Conservation (phyloP, 176 grass and related monocot genomes). For the Miscanthus lutarioriparius region DNA sequence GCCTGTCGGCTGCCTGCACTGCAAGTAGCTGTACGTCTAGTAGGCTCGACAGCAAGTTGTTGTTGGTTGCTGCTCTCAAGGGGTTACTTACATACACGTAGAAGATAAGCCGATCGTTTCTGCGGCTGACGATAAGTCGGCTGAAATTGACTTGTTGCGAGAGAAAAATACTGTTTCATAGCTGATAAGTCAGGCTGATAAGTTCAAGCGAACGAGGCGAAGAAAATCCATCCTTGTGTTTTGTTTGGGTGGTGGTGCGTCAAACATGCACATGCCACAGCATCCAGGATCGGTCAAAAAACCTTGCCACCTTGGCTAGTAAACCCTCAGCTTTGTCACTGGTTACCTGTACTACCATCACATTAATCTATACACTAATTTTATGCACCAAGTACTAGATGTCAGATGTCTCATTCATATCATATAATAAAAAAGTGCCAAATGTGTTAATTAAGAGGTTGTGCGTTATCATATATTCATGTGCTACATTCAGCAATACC, state of each 20-base stretch:
- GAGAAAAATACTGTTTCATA: no score
- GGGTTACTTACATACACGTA: neutral
- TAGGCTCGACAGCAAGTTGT: neutral
- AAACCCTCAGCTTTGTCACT: neutral
- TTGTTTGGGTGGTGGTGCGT: neutral
- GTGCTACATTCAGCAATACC: no score
- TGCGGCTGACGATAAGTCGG: no score
- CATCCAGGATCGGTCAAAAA: neutral
- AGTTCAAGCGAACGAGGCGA: no score
- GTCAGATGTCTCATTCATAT: neutral
- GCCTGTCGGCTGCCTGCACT: neutral
- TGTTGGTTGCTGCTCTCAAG: neutral
- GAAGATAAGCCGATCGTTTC: no score
- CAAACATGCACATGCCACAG: conserved; percentile 24
- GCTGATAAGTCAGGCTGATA: no score
- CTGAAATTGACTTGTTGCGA: no score
- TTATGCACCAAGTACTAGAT: neutral
- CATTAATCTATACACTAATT: neutral
- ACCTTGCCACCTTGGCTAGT: neutral
- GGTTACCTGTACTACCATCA: neutral
- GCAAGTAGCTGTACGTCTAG: neutral
- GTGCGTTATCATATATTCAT: no score
- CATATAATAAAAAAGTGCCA: neutral
- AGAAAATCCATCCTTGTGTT: neutral
- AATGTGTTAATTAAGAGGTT: neutral